Base-by-base conservation (phyloP, 176 grass and related monocot genomes). In the Hyparrhenia diplandra region DNA sequence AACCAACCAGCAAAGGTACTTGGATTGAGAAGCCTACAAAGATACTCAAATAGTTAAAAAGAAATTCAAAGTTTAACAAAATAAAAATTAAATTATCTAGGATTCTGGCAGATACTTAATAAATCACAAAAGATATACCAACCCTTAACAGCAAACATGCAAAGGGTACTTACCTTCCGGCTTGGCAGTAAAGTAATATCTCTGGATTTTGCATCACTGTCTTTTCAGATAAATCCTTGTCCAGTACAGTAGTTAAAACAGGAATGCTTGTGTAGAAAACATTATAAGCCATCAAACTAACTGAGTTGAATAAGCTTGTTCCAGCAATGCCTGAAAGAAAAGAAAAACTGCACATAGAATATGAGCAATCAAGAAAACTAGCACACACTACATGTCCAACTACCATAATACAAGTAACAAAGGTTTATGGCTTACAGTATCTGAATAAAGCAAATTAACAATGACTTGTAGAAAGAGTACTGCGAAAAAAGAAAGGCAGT, bases 1-100 rank as follows among this genome's bases (percentile, higher is more conserved):
- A 98, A 98, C 95, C 95, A 98, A 87, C 95, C 95, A 83, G 95
- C 95, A 85, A 98, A 98, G 46, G 95, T 98, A 86, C 95, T 94
- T 84, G 95, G 95, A 62, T 98, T 98, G 21, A 98, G 75, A 73
- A 98, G 90, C 92, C 95, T 98, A 82, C 37, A 71, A 80, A 72
- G 71, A 60, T 45, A 82, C 32, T 79, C 69, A 81, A 73, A 29
- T 78, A 36, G 82, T 55, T 46, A n/a, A 36, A 78, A 72, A 59
- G 14, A 35, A 74, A 80, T 57, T 43, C 17, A 80, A 83, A 67
- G 28, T n/a, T 18, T 73, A 37, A 51, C 45, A 58, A 73, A 36
- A 41, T 41, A 37, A 24, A n/a, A n/a, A n/a, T n/a, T n/a, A 24
- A 4, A 70, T 52, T 32, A 69, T 29, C 58, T 37, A 77, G 70